A percentile compares a stretch with the other conserved stretches of the same genome.
phyloP scores from a whole-genome alignment of 495 filamentous ascomycete species.

The Penicillium tannophilum region DNA sequence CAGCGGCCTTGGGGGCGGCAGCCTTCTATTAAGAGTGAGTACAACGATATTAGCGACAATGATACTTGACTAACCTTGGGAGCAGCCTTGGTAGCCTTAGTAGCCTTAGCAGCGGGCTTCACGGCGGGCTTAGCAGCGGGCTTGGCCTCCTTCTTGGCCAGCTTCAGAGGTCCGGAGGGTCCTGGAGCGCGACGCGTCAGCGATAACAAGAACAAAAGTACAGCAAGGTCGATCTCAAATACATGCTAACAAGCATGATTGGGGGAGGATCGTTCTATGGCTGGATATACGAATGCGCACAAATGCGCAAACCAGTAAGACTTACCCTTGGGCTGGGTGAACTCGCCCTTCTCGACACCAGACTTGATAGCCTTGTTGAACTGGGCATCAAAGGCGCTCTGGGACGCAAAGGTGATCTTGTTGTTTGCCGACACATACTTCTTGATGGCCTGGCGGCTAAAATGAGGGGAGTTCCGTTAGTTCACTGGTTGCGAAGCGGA shows the following conservation, averaged over 20 bases:
- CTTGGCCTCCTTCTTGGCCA: constrained; percentile 80
- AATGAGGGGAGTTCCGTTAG: constrained; percentile 16
- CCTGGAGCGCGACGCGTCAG: constrained; percentile 59
- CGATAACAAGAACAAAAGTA: constrained; percentile 15
- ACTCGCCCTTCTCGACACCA: constrained; percentile 87
- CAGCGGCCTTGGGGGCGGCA: constrained; percentile 37
- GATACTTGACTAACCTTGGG: constrained; percentile 2
- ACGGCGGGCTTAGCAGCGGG: constrained; percentile 50
- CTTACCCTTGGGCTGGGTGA: constrained; percentile 94
- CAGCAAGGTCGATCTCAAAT: background rate
- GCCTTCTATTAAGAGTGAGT: constrained; percentile 35
- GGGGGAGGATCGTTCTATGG: background rate
- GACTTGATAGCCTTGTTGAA: constrained; percentile 91
- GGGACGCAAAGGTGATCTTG: constrained; percentile 68
- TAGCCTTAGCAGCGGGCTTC: constrained; percentile 42
- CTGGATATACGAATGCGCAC: constrained; percentile 10
- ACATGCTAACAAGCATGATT: background rate
- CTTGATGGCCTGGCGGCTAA: constrained; percentile 93
- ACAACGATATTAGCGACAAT: background rate
- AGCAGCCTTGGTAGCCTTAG: constrained; percentile 35
- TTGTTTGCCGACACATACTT: constrained; percentile 98
- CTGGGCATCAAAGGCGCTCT: constrained; percentile 79
- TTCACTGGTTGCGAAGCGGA: constrained; percentile 4
- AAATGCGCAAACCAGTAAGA: constrained; percentile 13
- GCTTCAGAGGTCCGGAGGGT: constrained; percentile 92